Evolutionary conservation across 495 filamentous ascomycete species (phyloP), one percentile per base, ranked within the genome.

Genomic region (Hypoxylon subgilvum): DNA sequence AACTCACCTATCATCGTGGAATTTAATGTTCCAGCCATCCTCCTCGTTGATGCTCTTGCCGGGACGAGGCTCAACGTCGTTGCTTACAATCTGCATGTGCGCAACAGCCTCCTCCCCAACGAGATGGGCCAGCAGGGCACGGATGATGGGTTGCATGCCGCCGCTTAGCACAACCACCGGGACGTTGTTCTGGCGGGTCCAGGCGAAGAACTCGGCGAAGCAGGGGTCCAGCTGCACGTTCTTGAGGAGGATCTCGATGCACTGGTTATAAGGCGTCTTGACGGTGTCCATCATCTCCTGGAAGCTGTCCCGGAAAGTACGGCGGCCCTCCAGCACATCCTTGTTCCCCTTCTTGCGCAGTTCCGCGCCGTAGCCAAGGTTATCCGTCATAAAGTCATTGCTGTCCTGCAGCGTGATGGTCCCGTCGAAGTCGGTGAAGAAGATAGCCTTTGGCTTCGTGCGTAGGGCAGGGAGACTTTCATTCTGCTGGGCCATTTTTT

Each of bases 361-460:
- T 53, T 79, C 80, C 4, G 70, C 57, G 38, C 93, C 93, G 66
- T 83, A 96, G 46, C 93, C 94, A 17, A 95, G 80, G 72, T 91
- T 95, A 76, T 97, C 94, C 44, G 92, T 96, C 76, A 97, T 79
- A 74, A 80, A 94, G 78, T 97, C 92, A 79, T 97, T 97, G 83
- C 87, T 93, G 75, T 96, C 91, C 62, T 88, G 82, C 51, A 89
- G 76, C 23, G 92, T 97, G 65, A 97, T 94, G 25, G 94, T 97
- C 46, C 93, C 93, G 68, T 97, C 93, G 61, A 97, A 97, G 73
- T 97, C 93, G 32, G 92, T 93, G 78, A 97, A 97, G 79, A 97
- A 96, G 73, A 97, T 94, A 77, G 87, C 86, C 71, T 90, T 88
- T 25, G 88, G 88, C 61, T 82, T 81, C 12, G 84, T 87, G 61